Evolutionary conservation across 2,329 filamentous ascomycete genomes (phyloP).

Genomic region (Aspergillus sergii): DNA sequence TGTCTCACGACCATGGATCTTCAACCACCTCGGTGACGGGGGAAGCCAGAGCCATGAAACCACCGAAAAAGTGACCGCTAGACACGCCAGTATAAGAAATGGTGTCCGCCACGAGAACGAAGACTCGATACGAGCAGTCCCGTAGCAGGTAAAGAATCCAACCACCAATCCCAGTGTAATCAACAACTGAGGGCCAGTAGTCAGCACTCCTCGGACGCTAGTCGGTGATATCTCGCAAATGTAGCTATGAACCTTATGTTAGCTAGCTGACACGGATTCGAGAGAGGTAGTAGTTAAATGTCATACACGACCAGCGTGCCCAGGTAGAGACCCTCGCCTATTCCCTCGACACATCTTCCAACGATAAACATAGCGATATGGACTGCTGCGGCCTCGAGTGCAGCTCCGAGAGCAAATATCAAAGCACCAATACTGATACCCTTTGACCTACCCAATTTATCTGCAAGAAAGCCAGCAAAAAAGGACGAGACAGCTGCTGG

Average conservation of each 20-base stretch:
- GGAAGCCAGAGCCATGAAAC: conserved; percentile 49
- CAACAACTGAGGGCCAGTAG: conserved; percentile 57
- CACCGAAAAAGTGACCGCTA: conserved; percentile 45
- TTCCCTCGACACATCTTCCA: conserved; percentile 58
- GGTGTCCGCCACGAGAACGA: conserved; percentile 61
- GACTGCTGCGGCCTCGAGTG: conserved; percentile 54
- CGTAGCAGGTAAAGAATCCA: conserved; percentile 65
- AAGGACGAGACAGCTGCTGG: conserved; percentile 61
- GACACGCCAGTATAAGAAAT: conserved; percentile 51
- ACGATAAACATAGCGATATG: conserved; percentile 56
- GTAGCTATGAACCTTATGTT: conserved; percentile 32
- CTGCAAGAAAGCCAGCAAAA: conserved; percentile 59
- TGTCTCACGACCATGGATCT: conserved; percentile 48
- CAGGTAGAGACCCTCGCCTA: conserved; percentile 62
- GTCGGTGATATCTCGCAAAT: conserved; percentile 64
- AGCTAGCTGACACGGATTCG: conserved; percentile 37
- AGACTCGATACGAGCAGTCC: conserved; percentile 49
- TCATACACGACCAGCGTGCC: conserved; percentile 56
- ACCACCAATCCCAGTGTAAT: conserved; percentile 53
- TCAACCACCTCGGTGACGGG: conserved; percentile 62
- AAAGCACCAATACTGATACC: conserved; percentile 54
- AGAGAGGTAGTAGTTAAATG: not conserved
- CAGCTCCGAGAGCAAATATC: conserved; percentile 57
- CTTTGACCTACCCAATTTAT: conserved; percentile 53
- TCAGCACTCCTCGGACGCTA: conserved; percentile 52